A percentile compares a stretch with the other conserved stretches of the same genome.
Conservation (phyloP, 352 stramenopile species). For the Phytophthora brassicae region DNA sequence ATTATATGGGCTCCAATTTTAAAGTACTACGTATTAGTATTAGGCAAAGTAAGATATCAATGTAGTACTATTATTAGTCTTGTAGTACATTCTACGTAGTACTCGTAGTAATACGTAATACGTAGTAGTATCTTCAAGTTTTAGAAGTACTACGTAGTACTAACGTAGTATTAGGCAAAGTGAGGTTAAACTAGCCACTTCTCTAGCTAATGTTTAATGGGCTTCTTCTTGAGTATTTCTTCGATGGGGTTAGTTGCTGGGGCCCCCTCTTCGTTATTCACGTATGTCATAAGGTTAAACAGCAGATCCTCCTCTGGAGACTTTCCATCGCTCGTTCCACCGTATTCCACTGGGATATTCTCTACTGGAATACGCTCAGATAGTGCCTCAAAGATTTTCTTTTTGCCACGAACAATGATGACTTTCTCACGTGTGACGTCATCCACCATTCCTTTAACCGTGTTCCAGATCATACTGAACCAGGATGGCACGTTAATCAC, state of each 20-base stretch:
- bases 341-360: constrained; percentile 83
- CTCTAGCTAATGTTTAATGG: constrained; percentile 39
- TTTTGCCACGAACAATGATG: constrained; percentile 83
- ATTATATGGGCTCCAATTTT: too few relatives aligned
- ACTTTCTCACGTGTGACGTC: constrained; percentile 94
- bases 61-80: too few relatives aligned
- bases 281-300: constrained; percentile 72
- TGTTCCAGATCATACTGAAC: constrained; percentile 93
- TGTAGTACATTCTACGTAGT: too few relatives aligned
- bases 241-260: constrained; percentile 58
- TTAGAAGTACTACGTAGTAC: too few relatives aligned
- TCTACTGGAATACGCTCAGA: constrained; percentile 69
- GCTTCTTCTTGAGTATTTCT: constrained; percentile 47
- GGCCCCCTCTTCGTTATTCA: constrained; percentile 67
- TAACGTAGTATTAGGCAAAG: neutral
- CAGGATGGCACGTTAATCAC: constrained; percentile 95
- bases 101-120: too few relatives aligned
- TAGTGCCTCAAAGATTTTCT: constrained; percentile 81
- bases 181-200: neutral
- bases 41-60: too few relatives aligned
- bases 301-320: constrained; percentile 70
- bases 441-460: constrained; percentile 91
- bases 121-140: too few relatives aligned
- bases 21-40: too few relatives aligned
- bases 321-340: constrained; percentile 60